Percentiles rank a stretch among this genome's conserved stretches.
Conservation (phyloP, 768 basidiomycete species). For the Lyophyllum shimeji region DNA sequence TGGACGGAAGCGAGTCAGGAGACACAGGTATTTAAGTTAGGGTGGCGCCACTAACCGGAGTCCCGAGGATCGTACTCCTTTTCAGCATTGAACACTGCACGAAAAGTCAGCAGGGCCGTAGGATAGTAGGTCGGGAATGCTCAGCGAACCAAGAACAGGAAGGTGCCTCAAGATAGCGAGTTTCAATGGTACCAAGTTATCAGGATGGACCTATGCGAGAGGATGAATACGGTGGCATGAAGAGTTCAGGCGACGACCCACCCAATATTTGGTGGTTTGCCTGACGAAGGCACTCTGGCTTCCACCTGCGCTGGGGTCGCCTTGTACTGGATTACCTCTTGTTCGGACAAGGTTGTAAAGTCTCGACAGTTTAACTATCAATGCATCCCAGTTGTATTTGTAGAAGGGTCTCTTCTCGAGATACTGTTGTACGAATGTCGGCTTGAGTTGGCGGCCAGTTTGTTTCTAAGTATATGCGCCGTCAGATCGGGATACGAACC, state of each 20-base stretch:
- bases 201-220: conserved; percentile 70
- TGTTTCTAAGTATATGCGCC: conserved; percentile 68
- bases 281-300: conserved; percentile 97
- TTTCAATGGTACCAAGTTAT: conserved; percentile 93
- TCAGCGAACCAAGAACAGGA: conserved; percentile 79
- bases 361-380: conserved; percentile 95
- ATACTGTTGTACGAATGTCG: conserved; percentile 87
- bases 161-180: conserved; percentile 89
- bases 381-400: conserved; percentile 92
- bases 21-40: neutral
- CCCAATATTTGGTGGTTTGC: conserved; percentile 99
- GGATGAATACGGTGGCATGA: neutral
- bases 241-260: conserved; percentile 27
- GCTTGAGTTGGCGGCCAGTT: conserved; percentile 79
- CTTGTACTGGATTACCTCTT: conserved; percentile 89
- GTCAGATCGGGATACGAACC: neutral
- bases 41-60: conserved; percentile 48
- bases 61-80: conserved; percentile 91
- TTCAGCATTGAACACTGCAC: conserved; percentile 84
- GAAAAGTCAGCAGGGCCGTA: neutral
- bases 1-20: conserved; percentile 13
- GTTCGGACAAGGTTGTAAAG: conserved; percentile 95
- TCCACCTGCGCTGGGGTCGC: conserved; percentile 93
- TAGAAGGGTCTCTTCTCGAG: conserved; percentile 96
- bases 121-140: neutral